Evolutionary conservation across 805 yeast genomes (phyloP).

Genomic region (Teunomyces tritomae): DNA sequence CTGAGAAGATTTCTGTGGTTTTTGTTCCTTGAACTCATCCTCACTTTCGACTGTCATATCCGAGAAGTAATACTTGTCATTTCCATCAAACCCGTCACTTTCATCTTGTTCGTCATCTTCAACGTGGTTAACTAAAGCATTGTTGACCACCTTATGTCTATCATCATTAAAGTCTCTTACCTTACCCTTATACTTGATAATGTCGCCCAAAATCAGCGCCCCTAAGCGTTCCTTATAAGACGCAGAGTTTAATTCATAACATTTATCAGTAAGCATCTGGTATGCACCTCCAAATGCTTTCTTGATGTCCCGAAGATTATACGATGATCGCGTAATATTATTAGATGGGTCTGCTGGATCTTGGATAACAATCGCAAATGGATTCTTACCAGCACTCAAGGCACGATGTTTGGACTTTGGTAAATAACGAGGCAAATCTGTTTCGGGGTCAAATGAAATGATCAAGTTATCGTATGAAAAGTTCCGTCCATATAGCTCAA

Average conservation of each 20-base stretch:
- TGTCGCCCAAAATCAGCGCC: slow-evolving; percentile 74
- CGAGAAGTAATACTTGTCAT: slow-evolving; percentile 42
- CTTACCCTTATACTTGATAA: slow-evolving; percentile 71
- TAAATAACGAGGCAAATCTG: slow-evolving; percentile 59
- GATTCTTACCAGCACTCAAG: slow-evolving; percentile 49
- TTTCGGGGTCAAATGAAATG: slow-evolving; percentile 53
- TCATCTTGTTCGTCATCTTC: slow-evolving; percentile 24
- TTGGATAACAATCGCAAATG: slow-evolving; percentile 71
- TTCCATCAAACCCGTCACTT: slow-evolving; percentile 34
- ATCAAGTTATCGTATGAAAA: slow-evolving; percentile 83
- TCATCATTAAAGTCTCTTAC: slow-evolving; percentile 78
- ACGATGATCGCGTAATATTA: slow-evolving; percentile 83
- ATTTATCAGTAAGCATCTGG: slow-evolving; percentile 68
- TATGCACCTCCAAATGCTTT: slow-evolving; percentile 88
- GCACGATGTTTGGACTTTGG: slow-evolving; percentile 53
- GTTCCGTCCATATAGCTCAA: slow-evolving; percentile 86
- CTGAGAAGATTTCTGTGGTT: neutral
- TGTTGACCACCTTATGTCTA: slow-evolving; percentile 57
- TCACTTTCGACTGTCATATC: slow-evolving; percentile 42
- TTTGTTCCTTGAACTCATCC: slow-evolving; percentile 12
- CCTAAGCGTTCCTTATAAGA: slow-evolving; percentile 67
- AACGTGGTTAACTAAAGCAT: slow-evolving; percentile 45
- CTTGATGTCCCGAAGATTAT: slow-evolving; percentile 73
- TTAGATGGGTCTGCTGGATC: slow-evolving; percentile 87
- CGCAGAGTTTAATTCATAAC: slow-evolving; percentile 68